Evolutionary conservation across 2,329 filamentous ascomycete species (phyloP), one percentile per base, ranked within the genome.

Genomic region (Bipolaris oryzae): DNA sequence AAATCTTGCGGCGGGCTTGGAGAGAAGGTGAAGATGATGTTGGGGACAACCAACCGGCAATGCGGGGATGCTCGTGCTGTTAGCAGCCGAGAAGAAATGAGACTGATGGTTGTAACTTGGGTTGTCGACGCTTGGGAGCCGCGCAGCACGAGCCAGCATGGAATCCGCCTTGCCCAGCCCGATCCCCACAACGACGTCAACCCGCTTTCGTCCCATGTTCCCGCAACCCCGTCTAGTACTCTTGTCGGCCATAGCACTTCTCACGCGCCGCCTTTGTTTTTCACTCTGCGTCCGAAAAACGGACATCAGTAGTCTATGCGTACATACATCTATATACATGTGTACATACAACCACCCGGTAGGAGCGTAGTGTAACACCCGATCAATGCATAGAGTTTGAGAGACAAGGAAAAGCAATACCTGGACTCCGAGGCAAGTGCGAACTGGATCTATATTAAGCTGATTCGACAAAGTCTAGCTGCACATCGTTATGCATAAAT

Each of bases 141-240:
- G 38, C 41, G 50, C 31, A 54, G 57, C 58, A 62, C 63, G 56
- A 59, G 62, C 58, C 52, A 51, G 50, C 39, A 45, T 53, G 49
- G 44, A 45, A 53, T 50, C 53, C 41, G 47, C 50, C 55, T 54
- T 51, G 43, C 41, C 51, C 50, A 46, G 41, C 28, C 52, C 28
- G 44, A 53, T 47, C 57, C 52, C 60, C 60, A 61, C 60, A 63
- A 42, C 60, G 60, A 65, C 62, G 62, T 65, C 62, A 65, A 65
- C 46, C 54, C 52, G 57, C 53, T 53, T 60, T 51, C 53, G 37
- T 63, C 48, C 52, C 58, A 53, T 48, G 45, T 23, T 37, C 45
- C 33, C 34, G 15, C 34, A 13, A 48, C 21, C 13, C 28, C 15
- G 33, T 48, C 33, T 18, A 48, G 20, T 20, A 38, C 15, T 25